These are phyloP conservation scores for Tuctoria greenei DNA, from an alignment of 176 grass and related monocot species.

Conservation along the genomic window DNA sequence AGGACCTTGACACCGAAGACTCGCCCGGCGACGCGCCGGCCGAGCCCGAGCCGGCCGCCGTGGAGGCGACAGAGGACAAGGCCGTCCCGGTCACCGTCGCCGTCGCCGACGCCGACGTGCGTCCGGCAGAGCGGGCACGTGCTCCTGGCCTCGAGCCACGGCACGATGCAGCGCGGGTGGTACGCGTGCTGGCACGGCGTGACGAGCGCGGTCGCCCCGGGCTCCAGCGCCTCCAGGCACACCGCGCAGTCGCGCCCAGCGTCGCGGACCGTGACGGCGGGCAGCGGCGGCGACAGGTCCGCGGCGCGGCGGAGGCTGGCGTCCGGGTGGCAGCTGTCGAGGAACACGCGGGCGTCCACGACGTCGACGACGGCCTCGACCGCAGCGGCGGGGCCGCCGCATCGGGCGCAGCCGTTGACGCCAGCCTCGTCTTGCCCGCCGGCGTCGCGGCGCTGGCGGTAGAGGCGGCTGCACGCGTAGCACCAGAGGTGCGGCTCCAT, in stretches of 20 bases:
- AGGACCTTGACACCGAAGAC: background rate
- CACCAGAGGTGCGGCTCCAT: slow-evolving; percentile 16
- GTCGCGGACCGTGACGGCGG: background rate
- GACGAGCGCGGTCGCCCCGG: background rate
- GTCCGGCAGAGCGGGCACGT: slow-evolving; percentile 35
- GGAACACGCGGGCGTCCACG: slow-evolving; percentile 3
- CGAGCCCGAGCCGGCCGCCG: background rate
- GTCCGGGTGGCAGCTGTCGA: background rate
- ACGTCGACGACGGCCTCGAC: slow-evolving; percentile 25
- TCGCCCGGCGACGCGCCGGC: background rate
- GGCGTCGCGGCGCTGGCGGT: too few species aligned
- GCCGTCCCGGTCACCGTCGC: slow-evolving; percentile 21
- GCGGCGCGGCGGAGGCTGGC: background rate
- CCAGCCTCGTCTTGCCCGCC: too few species aligned
- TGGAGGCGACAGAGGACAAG: background rate
- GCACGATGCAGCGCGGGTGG: slow-evolving; percentile 35
- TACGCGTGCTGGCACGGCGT: slow-evolving; percentile 33
- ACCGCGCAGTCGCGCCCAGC: slow-evolving; percentile 25
- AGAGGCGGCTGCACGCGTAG: slow-evolving; percentile 14
- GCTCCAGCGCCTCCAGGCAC: slow-evolving; percentile 24
- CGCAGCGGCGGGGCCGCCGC: background rate
- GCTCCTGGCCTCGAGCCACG: slow-evolving; percentile 6
- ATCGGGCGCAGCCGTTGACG: background rate
- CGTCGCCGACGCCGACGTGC: background rate
- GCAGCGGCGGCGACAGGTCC: background rate